Base-by-base conservation (phyloP, 2,329 filamentous ascomycete species). In the Cladobotryum protrusum region DNA sequence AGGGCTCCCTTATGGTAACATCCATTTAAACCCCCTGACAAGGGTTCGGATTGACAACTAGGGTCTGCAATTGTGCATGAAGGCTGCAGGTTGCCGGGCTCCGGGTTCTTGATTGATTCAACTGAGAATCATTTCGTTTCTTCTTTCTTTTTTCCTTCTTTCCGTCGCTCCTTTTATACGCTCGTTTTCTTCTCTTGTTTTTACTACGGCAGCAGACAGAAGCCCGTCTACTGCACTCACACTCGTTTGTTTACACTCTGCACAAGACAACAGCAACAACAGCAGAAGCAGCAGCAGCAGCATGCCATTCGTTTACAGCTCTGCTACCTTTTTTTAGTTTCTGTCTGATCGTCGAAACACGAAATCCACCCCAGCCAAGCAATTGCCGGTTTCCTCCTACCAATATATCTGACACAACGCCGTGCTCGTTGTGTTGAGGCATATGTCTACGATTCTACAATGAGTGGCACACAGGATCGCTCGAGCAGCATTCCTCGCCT, bases 391-490 rank as follows among this genome's bases (percentile, higher is more conserved):
- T 12, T n/a, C 35, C 6, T 9, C 24, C 24, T 29, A 29, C 24
- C 24, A 5, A 29, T 6, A 29, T 29, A 2, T 29, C 11, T 29
- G 14, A n/a, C 35, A 37, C 14, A 37, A 18, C 17, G 14, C 35
- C 35, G 12, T 12, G 35, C 35, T 37, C 35, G 35, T 37, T 45
- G 15, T 47, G 35, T 19, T 47, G 19, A 29, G 24, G 24, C 24
- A 6, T 29, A 29, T 29, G 24, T 9, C 37, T 40, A 33, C 35
- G 37, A 50, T 32, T 20, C 36, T 32, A 47, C 32, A 19, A 69
- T 69, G 67, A 65, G 67, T 35, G 59, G 56, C 34, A 58, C 61
- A 3, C 46, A 61, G 50, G 63, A 79, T 63, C 66, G 67, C 53
- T 56, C 57, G 37, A 68, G 64, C 54, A 63, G 61, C 49, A 67